phyloP scores from a whole-genome alignment of 2,329 filamentous ascomycete genomes.

The Whalleya microplaca region DNA sequence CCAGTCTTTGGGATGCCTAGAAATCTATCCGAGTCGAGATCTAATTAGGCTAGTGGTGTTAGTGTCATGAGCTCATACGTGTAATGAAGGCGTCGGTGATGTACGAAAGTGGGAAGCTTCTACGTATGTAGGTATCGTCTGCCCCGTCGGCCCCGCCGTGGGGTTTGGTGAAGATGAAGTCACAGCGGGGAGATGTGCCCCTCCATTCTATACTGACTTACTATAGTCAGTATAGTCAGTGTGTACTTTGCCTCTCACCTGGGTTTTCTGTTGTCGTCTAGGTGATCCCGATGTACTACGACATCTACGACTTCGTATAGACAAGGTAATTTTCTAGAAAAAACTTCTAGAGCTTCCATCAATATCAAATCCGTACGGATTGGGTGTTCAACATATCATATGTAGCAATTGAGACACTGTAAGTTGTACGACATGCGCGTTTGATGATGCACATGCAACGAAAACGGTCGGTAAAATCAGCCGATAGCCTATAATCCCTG shows the following conservation, averaged over 20 bases:
- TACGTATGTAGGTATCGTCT: background rate
- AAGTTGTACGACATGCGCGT: too few species aligned
- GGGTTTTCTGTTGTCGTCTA: constrained; percentile 16
- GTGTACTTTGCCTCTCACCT: constrained; percentile 19
- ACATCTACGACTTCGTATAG: too few species aligned
- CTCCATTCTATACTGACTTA: background rate
- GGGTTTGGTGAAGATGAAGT: constrained; percentile 9
- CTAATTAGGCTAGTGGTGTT: background rate
- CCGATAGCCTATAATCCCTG: constrained; percentile 26
- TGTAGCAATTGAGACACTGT: too few species aligned
- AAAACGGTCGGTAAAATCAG: constrained; percentile 25
- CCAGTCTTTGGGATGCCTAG: background rate
- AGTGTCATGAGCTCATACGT: background rate
- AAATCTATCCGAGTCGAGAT: constrained; percentile 5
- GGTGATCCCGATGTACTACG: constrained; percentile 2
- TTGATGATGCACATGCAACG: constrained; percentile 14
- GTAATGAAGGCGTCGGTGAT: too few species aligned
- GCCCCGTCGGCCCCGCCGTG: constrained; percentile 3
- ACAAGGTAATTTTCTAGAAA: constrained; percentile 27
- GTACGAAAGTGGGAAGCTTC: too few species aligned
- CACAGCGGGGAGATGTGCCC: constrained; percentile 8
- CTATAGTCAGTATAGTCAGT: constrained; percentile 10
- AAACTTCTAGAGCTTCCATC: background rate
- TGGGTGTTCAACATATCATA: too few species aligned
- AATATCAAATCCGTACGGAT: too few species aligned